A percentile compares a stretch with the other conserved stretches of the same genome.
phyloP scores from a whole-genome alignment of 129 eudicot species.

The Pittosporum tobira region DNA sequence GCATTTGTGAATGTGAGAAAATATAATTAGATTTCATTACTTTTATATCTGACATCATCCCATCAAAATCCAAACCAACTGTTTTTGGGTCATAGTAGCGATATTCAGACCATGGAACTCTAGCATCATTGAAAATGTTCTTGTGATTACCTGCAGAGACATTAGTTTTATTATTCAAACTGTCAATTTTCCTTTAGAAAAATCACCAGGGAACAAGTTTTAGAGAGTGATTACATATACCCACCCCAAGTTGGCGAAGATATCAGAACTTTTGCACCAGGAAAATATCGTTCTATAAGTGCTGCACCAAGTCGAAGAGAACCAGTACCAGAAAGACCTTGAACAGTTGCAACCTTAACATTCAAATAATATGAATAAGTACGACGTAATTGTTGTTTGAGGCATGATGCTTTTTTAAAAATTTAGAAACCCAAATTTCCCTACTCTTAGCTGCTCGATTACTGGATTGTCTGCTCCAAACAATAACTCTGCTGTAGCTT shows the following conservation, averaged over 20 bases:
- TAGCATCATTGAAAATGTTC: conserved; percentile 90
- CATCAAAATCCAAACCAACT: conserved; percentile 91
- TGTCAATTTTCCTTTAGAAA: conserved; percentile 1
- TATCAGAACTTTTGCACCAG: conserved; percentile 84
- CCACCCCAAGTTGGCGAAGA: conserved; percentile 98
- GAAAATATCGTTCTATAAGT: conserved; percentile 83
- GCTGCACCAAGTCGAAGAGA: conserved; percentile 98
- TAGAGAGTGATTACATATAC: conserved; percentile 12
- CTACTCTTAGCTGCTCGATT: conserved; percentile 64
- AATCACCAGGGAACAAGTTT: conserved; percentile 6
- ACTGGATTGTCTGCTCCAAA: conserved; percentile 86
- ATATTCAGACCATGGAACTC: conserved; percentile 99
- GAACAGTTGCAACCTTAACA: conserved; percentile 87
- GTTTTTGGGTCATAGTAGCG: conserved; percentile 95
- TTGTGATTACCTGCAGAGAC: conserved; percentile 89
- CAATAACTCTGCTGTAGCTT: conserved; percentile 83
- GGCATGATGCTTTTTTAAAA: conserved; percentile 4
- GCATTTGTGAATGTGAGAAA: not conserved
- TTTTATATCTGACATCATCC: conserved; percentile 93
- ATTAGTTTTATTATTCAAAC: not conserved
- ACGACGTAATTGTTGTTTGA: not conserved
- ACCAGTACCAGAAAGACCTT: conserved; percentile 98
- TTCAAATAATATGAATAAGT: not conserved
- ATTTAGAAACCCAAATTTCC: conserved; percentile 10
- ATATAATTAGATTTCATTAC: conserved; percentile 28